A percentile compares a stretch with the other conserved stretches of the same genome.
Evolutionary conservation across 2,329 filamentous ascomycete genomes (phyloP).

Genomic region (Penicillium oxalicum): DNA sequence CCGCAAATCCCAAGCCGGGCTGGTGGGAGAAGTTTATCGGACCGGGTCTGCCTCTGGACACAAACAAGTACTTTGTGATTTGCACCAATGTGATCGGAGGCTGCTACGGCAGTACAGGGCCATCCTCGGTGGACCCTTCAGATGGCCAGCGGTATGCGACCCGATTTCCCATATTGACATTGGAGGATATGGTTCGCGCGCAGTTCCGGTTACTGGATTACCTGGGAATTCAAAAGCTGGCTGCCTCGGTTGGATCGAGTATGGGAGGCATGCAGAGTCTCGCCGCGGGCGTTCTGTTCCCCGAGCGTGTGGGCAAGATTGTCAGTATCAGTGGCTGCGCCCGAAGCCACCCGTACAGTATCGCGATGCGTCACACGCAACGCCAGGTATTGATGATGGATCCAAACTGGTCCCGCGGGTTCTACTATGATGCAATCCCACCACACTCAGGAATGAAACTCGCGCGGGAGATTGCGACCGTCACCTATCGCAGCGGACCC

Average conservation of each 20-base stretch:
- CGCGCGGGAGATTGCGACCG: constrained; percentile 91
- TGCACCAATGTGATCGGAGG: constrained; percentile 96
- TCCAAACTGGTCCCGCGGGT: constrained; percentile 90
- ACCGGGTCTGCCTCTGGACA: constrained; percentile 76
- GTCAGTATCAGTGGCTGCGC: constrained; percentile 91
- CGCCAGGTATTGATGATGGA: constrained; percentile 99
- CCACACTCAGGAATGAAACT: constrained; percentile 98
- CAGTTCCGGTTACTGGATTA: constrained; percentile 84
- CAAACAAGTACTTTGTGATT: constrained; percentile 83
- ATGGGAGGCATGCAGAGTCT: constrained; percentile 99
- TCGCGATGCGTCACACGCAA: constrained; percentile 97
- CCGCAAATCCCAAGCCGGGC: constrained; percentile 74
- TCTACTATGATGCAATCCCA: constrained; percentile 83
- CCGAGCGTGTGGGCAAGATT: constrained; percentile 71
- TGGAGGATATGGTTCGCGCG: constrained; percentile 95
- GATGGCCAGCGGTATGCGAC: constrained; percentile 88
- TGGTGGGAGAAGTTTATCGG: constrained; percentile 99
- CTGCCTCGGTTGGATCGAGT: constrained; percentile 89
- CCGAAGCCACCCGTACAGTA: constrained; percentile 91
- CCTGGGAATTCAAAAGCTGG: constrained; percentile 69
- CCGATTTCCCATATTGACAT: constrained; percentile 87
- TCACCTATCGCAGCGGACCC: constrained; percentile 91
- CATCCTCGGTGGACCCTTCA: constrained; percentile 77
- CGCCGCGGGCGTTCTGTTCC: constrained; percentile 77
- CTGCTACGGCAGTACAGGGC: constrained; percentile 92